These are phyloP conservation scores for Onygenales sp. DNA, from an alignment of 2,329 filamentous ascomycete genomes.

Conservation along the genomic window DNA sequence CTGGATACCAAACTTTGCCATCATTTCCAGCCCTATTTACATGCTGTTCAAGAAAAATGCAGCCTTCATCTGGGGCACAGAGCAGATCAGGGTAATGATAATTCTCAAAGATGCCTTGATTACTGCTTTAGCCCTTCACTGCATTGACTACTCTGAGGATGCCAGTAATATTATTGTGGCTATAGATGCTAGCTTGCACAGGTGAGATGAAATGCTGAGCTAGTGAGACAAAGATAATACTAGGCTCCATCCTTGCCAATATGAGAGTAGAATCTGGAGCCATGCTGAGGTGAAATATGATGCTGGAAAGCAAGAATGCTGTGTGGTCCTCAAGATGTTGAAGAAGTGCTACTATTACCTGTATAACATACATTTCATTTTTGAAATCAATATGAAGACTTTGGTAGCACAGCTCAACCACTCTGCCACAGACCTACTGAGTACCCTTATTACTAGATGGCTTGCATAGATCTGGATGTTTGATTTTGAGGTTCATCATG, in stretches of 20 bases:
- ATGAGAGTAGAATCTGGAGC: neutral
- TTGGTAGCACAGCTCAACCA: neutral
- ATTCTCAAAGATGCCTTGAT: neutral
- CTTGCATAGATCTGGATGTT: neutral
- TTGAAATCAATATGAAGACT: neutral
- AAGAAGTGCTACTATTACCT: neutral
- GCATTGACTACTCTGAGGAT: neutral
- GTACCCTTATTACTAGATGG: neutral
- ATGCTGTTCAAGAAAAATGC: neutral
- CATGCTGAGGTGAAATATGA: neutral
- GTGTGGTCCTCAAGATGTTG: neutral
- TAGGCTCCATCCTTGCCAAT: neutral
- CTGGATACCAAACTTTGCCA: neutral
- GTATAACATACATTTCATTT: neutral
- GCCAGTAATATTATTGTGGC: neutral
- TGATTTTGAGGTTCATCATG: neutral
- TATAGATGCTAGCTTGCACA: neutral
- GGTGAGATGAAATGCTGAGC: neutral
- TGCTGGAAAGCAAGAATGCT: neutral
- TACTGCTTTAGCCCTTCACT: neutral
- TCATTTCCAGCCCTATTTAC: neutral
- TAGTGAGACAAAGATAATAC: neutral
- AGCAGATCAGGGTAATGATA: neutral
- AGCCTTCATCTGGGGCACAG: neutral
- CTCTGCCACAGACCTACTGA: neutral